Evolutionary conservation across 768 basidiomycete genomes (phyloP).

Genomic region (Mycena floridula): DNA sequence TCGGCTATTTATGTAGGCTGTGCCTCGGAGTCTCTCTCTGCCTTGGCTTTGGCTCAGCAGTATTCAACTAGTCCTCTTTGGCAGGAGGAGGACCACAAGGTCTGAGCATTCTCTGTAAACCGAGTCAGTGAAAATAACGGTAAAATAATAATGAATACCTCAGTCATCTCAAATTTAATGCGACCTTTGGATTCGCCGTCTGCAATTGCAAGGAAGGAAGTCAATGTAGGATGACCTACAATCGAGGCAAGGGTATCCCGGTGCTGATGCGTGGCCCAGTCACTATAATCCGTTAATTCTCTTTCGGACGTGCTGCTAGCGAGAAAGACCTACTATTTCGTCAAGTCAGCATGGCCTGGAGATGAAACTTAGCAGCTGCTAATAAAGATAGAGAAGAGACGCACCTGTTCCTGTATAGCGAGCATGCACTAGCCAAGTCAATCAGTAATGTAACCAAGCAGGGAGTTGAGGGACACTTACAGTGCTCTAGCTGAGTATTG

Average conservation of each 20-base stretch:
- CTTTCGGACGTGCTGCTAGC: background rate
- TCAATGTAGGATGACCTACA: slow-evolving; percentile 81
- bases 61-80: slow-evolving; percentile 87
- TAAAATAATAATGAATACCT: slow-evolving; percentile 46
- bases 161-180: slow-evolving; percentile 90
- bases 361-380: slow-evolving; percentile 7
- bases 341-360: slow-evolving; percentile 89
- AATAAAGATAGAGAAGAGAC: slow-evolving; percentile 18
- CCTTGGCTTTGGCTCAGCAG: too few relatives aligned
- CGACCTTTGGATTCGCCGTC: slow-evolving; percentile 92
- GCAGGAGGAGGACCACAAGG: slow-evolving; percentile 89
- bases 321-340: slow-evolving; percentile 73
- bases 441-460: slow-evolving; percentile 2
- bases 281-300: slow-evolving; percentile 42
- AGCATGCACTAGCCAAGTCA: slow-evolving; percentile 68
- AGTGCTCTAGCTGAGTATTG: slow-evolving; percentile 92
- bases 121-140: background rate
- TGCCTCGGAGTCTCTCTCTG: too few relatives aligned
- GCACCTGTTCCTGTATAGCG: slow-evolving; percentile 92
- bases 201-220: slow-evolving; percentile 86
- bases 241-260: slow-evolving; percentile 93
- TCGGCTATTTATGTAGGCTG: too few relatives aligned
- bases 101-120: slow-evolving; percentile 79
- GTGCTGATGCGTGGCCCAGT: slow-evolving; percentile 97
- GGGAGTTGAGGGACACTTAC: slow-evolving; percentile 42